phyloP scores from a whole-genome alignment of 345 rosid species.

The Eutrema yunnanense region DNA sequence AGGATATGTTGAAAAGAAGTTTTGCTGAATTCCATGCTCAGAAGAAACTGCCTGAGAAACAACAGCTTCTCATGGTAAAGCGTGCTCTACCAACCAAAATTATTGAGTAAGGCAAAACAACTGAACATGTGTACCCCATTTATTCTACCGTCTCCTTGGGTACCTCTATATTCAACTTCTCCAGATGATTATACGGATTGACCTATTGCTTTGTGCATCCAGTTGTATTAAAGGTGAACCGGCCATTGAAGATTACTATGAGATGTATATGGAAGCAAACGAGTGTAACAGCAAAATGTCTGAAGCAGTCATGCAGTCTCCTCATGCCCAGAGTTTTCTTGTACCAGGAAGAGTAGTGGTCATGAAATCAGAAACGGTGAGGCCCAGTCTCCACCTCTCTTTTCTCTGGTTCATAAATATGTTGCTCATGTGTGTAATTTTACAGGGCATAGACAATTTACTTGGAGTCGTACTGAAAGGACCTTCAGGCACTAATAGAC shows the following conservation, averaged over 20 bases:
- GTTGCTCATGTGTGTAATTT: constrained; percentile 16
- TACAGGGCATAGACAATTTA: constrained; percentile 71
- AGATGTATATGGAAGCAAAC: constrained; percentile 58
- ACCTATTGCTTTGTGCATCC: constrained; percentile 22
- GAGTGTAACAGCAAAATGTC: constrained; percentile 40
- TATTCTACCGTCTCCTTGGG: background rate
- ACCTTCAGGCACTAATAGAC: constrained; percentile 42
- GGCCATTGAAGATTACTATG: constrained; percentile 83
- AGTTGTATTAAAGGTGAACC: constrained; percentile 96
- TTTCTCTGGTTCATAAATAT: constrained; percentile 8
- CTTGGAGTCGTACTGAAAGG: constrained; percentile 79
- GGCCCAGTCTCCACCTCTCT: constrained; percentile 23
- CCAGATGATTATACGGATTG: background rate
- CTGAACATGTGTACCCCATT: background rate
- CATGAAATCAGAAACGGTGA: constrained; percentile 73
- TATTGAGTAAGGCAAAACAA: constrained; percentile 55
- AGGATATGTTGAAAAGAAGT: constrained; percentile 98
- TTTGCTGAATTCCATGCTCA: constrained; percentile 97
- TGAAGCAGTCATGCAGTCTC: constrained; percentile 63
- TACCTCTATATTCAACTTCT: background rate
- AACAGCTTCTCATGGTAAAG: constrained; percentile 68
- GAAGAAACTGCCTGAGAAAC: constrained; percentile 83
- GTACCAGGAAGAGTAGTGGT: constrained; percentile 74
- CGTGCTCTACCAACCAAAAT: constrained; percentile 66
- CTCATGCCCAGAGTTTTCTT: constrained; percentile 41